These are phyloP conservation scores for Cajanus cajan DNA, from an alignment of 306 rosid species.

Conservation along the genomic window DNA sequence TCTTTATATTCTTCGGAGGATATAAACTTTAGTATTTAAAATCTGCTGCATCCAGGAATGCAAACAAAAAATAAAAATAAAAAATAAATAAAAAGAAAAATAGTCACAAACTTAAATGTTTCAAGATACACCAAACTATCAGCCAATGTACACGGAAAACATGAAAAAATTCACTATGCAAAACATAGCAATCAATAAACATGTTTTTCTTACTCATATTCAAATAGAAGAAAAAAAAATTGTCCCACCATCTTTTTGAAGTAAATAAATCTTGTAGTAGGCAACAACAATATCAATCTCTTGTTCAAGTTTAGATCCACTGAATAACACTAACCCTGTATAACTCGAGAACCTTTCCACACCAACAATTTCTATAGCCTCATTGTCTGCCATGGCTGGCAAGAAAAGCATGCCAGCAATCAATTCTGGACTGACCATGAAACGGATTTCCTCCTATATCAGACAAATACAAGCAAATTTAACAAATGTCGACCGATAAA, in stretches of 20 bases:
- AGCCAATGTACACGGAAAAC: neutral
- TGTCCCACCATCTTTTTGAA: neutral
- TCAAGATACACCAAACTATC: neutral
- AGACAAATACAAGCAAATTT: slow-evolving; percentile 27
- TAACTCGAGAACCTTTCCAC: slow-evolving; percentile 88
- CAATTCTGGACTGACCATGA: slow-evolving; percentile 88
- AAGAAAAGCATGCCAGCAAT: slow-evolving; percentile 87
- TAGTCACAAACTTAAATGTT: neutral
- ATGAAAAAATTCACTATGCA: neutral
- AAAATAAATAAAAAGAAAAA: neutral
- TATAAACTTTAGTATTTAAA: neutral
- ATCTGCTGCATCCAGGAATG: neutral
- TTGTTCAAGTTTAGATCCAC: slow-evolving; percentile 17
- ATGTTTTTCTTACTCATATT: neutral
- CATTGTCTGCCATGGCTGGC: slow-evolving; percentile 88
- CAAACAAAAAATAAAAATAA: slow-evolving; percentile 7
- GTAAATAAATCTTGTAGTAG: neutral
- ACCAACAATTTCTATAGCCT: slow-evolving; percentile 87
- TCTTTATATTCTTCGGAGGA: neutral
- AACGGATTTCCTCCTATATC: slow-evolving; percentile 90
- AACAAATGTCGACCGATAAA: neutral
- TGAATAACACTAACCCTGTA: slow-evolving; percentile 63
- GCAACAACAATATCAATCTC: neutral
- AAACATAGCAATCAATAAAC: slow-evolving; percentile 16
- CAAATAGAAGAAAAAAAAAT: neutral